These are phyloP conservation scores for Flaveria ramosissima DNA, from an alignment of 129 eudicot genomes.

Conservation along the genomic window DNA sequence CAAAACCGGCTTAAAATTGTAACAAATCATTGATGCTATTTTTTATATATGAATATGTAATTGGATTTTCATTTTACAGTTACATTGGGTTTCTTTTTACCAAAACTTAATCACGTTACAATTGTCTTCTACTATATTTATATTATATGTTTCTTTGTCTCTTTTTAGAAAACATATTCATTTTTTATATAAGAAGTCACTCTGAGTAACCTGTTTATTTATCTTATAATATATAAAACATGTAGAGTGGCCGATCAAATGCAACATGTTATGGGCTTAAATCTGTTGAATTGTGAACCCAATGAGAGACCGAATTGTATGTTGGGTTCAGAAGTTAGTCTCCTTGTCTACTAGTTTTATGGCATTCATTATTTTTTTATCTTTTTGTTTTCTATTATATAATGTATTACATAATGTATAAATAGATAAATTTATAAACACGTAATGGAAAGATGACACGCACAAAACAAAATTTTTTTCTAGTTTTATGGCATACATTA, in stretches of 20 bases:
- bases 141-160: background rate
- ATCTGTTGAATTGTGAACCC: constrained; percentile 35
- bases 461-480: background rate
- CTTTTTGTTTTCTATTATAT: background rate
- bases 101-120: too few relatives aligned
- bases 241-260: background rate
- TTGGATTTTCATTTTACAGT: too few relatives aligned
- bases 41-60: too few relatives aligned
- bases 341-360: constrained; percentile 36
- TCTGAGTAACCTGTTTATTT: background rate
- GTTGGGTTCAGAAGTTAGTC: constrained; percentile 41
- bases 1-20: too few relatives aligned
- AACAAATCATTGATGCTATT: too few relatives aligned
- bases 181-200: background rate
- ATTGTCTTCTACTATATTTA: background rate
- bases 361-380: constrained; percentile 13
- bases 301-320: constrained; percentile 27
- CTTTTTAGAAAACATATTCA: too few relatives aligned
- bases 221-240: background rate
- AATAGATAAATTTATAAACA: background rate
- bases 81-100: too few relatives aligned
- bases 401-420: background rate
- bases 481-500: constrained; percentile 24
- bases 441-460: background rate
- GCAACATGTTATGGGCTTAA: constrained; percentile 30